These are phyloP conservation scores for Populus pruinosa DNA, from an alignment of 345 rosid genomes.

Conservation along the genomic window DNA sequence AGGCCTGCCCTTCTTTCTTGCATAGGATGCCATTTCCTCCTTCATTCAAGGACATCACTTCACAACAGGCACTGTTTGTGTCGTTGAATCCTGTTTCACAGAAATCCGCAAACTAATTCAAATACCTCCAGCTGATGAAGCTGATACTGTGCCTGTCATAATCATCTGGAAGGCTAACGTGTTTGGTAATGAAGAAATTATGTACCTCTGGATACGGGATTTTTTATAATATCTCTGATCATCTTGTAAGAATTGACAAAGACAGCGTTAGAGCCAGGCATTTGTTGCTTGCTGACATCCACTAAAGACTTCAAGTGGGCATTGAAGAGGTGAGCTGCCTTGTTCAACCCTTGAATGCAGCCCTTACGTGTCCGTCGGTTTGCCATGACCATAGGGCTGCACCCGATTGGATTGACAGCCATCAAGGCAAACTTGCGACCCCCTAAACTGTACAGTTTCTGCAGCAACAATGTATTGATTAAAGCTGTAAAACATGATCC, in stretches of 20 bases:
- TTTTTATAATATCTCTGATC: conserved; percentile 34
- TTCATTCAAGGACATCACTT: conserved; percentile 14
- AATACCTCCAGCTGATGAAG: no score
- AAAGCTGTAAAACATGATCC: not conserved
- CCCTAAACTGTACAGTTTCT: conserved; percentile 50
- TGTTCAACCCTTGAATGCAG: conserved; percentile 36
- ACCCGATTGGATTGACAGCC: conserved; percentile 50
- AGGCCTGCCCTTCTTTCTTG: conserved; percentile 26
- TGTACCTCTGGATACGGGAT: conserved; percentile 38
- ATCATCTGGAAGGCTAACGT: not conserved
- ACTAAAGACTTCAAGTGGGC: conserved; percentile 19
- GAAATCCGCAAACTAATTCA: not conserved
- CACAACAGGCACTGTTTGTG: conserved; percentile 35
- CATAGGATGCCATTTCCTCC: conserved; percentile 45
- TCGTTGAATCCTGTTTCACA: conserved; percentile 29
- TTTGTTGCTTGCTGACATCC: conserved; percentile 10
- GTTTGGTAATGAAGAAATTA: not conserved
- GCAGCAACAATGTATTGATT: conserved; percentile 5
- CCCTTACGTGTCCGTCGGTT: not conserved
- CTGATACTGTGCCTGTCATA: not conserved
- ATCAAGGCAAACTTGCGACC: conserved; percentile 56
- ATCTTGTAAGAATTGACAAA: conserved; percentile 49
- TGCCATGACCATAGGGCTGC: conserved; percentile 35
- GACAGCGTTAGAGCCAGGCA: conserved; percentile 36
- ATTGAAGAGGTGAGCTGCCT: conserved; percentile 54